Base-by-base conservation (phyloP, 176 grass and related monocot species). In the Panicum miliaceum region DNA sequence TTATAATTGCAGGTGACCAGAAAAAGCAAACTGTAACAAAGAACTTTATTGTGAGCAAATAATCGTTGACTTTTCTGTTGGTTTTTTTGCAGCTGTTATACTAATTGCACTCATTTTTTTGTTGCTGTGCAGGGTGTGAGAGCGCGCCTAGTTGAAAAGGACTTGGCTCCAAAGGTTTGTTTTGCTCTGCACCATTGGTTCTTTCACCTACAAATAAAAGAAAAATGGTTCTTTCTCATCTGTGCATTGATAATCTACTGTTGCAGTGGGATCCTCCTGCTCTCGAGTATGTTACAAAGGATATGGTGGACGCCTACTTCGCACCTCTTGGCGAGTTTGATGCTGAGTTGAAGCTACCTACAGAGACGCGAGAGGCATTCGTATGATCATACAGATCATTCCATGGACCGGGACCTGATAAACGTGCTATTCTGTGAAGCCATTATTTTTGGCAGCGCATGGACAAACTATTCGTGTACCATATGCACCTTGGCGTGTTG, bases 241-340 rank as follows among this genome's bases (percentile, higher is more conserved):
- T 71, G 32, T 20, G 16, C 56, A 12, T 53, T 87, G 40, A 51
- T 40, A 69, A 76, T 68, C 29, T 79, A 41, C 84, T 81, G 42
- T 45, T 86, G 83, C 87, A 99, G 96, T 99, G 93, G 96, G 91
- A 95, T 91, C 96, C 96, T 72, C 96, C 93, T 81, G 91, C 84
- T 12, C 88, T 99, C 1, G 92, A 92, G 46, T 85, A 96, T 22
- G 89, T 99, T 64, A 80, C 93, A 7, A 79, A 89, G 34, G 96
- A 99, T 83, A 93, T 94, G 91, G 93, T 96, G 22, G 85, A 94
- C 43, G 58, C 82, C 19, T 96, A 96, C 76, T 99, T 99, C 20
- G 87, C 91, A 22, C 93, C 93, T 34, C 91, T 98, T 56, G 89
- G 81, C 20, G 96, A 99, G 83, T 84, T 87, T 23, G 96, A 92